Base-by-base conservation (phyloP, 1,284 basidiomycete genomes). In the Rhodotorula sp. region DNA sequence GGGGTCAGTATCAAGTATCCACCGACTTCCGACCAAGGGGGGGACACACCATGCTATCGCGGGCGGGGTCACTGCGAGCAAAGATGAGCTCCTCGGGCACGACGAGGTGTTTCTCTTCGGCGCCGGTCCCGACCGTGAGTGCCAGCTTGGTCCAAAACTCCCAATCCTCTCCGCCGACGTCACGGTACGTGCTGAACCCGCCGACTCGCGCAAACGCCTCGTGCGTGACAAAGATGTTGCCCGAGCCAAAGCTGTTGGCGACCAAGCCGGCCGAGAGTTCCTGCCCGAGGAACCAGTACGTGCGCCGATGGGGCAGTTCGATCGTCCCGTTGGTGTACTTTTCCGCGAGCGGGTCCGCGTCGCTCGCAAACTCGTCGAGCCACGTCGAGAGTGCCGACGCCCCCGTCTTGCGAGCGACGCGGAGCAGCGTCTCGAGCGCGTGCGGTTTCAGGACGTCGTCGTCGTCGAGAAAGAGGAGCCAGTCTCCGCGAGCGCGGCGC, bases 251-350 rank as follows among this genome's bases (percentile, higher is more conserved):
- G 43, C 61, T 62, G 67, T 76, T 76, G 58, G 31, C 58, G 31
- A 74, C 26, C 23, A 76, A n/a, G 1, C 75, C 73, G 4, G 69
- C 66, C 26, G 61, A 62, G 21, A 74, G 52, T 15, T 64, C 59
- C 49, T 70, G 64, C 10, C 75, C 75, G 54, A 76, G 73, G 67
- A 76, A 76, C 75, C 75, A 76, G 59, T 74, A 76, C 46, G 71
- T 71, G 20, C 72, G 62, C 7, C 74, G 69, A 31, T 73, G 69
- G 1, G 69, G 72, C 18, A 76, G 56, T 54, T 60, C 46, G 2
- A 59, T 31, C 43, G 69, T 64, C 29, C 43, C 51, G 43, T 51
- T 46, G n/a, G 23, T 46, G 29, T 61, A 12, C 8, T 57, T 23
- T 8, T 56, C 59, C 8, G 47, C 59, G 52, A 74, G 67, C 31